These are phyloP conservation scores for Punica granatum DNA, from an alignment of 345 rosid genomes.

Conservation along the genomic window DNA sequence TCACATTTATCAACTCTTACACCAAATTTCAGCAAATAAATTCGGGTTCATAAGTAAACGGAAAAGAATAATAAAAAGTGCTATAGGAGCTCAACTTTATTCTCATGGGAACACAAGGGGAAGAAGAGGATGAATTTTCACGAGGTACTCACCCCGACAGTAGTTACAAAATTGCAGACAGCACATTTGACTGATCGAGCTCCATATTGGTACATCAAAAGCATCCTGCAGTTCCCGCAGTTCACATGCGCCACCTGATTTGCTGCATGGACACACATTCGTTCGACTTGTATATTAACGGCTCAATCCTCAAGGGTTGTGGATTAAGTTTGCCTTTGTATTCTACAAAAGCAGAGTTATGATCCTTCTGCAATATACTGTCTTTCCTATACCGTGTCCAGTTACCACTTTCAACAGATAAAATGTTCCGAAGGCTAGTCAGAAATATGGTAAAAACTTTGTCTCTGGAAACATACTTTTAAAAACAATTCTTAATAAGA, in stretches of 20 bases:
- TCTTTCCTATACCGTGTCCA: not conserved
- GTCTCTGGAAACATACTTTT: not conserved
- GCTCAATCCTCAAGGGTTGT: not conserved
- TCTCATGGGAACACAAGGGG: too few relatives aligned
- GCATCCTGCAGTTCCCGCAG: slow-evolving; percentile 93
- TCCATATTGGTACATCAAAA: slow-evolving; percentile 93
- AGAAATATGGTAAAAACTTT: too few relatives aligned
- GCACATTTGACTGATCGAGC: slow-evolving; percentile 93
- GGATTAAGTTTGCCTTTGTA: not conserved
- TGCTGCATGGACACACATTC: slow-evolving; percentile 34
- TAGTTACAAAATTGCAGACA: slow-evolving; percentile 80
- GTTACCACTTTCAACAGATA: not conserved
- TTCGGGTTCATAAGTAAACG: not conserved
- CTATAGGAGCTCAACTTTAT: too few relatives aligned
- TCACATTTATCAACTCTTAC: not conserved
- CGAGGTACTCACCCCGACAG: slow-evolving; percentile 63
- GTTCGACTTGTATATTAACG: not conserved
- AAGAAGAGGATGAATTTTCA: not conserved
- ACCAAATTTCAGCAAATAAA: too few relatives aligned
- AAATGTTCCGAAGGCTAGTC: too few relatives aligned
- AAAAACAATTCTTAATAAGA: not conserved
- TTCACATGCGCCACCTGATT: slow-evolving; percentile 94
- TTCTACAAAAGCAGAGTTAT: not conserved
- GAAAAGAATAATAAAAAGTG: not conserved
- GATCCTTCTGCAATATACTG: not conserved